Evolutionary conservation across 805 yeast species (phyloP), one percentile per base, ranked within the genome.

Genomic region (Saccharomyces mikatae): DNA sequence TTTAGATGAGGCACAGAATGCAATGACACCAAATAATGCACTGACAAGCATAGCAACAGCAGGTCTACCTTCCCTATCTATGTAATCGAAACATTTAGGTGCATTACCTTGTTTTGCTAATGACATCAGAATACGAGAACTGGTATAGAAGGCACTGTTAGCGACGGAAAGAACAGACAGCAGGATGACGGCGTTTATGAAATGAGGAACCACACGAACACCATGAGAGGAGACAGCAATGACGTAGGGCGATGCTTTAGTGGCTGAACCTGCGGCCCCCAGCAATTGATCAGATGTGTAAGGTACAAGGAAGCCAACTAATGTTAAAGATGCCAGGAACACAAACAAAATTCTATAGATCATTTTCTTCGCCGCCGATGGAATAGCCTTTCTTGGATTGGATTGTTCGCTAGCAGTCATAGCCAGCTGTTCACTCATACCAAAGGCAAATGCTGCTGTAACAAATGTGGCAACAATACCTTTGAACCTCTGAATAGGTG

Each of bases 191-290:
- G 85, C 86, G 60, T 84, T 84, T 60, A 84, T 76, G 58, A 84
- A 79, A 64, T 82, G 85, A 60, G 83, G 80, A 49, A 83, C 74
- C 6, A 79, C 84, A 26, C 72, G 76, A 49, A 81, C 77, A 50
- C 86, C 84, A 68, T 75, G 69, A 71, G 76, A 52, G 41, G 77
- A 74, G 55, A 85, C 78, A 31, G 91, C 89, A 69, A 86, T 79
- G 62, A 86, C 91, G 65, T 85, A 86, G 41, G 92, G 92, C 21
- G 91, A 86, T 22, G 87, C 84, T 32, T 70, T 71, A n/a, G 83
- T 69, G 60, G 79, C 81, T 28, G 72, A 70, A 48, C 78, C 74
- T 17, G 73, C 65, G 1, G 78, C 62, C 49, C 83, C 83, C 62
- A 76, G 68, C 54, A 82, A 70, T 61, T 80, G 73, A 5, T 71